phyloP scores from a whole-genome alignment of 192 early-diverging fungal species.

The Podochytrium sp. region DNA sequence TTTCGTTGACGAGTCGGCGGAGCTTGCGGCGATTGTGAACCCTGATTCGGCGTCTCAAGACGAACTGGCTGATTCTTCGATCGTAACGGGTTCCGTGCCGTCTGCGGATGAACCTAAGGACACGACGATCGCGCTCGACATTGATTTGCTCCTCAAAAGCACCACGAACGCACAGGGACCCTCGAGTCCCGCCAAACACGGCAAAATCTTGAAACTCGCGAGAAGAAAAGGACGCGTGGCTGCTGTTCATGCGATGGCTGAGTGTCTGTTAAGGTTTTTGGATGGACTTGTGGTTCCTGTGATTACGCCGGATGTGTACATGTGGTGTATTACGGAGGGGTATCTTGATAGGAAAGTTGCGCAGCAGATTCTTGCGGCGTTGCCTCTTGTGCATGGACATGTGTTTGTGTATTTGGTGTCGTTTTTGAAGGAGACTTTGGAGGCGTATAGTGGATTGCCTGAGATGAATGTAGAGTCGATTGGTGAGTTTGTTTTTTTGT shows the following conservation, averaged over 20 bases:
- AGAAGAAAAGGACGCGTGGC: constrained; percentile 37
- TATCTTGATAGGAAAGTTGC: constrained; percentile 36
- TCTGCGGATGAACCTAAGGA: background rate
- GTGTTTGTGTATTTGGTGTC: constrained; percentile 81
- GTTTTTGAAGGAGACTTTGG: constrained; percentile 73
- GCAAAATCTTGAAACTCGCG: constrained; percentile 8
- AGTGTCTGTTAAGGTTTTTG: constrained; percentile 72
- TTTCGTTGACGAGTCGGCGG: background rate
- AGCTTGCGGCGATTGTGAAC: constrained; percentile 24
- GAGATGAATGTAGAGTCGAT: constrained; percentile 39
- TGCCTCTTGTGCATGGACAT: constrained; percentile 73
- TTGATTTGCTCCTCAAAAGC: constrained; percentile 12
- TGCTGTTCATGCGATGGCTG: constrained; percentile 75
- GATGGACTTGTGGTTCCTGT: constrained; percentile 75
- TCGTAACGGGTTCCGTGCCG: background rate
- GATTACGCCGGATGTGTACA: constrained; percentile 67
- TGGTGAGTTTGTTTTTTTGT: constrained; percentile 43
- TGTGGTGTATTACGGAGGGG: constrained; percentile 65
- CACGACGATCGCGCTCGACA: background rate
- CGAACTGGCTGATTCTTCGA: background rate
- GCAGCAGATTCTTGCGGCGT: constrained; percentile 53
- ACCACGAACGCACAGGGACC: background rate
- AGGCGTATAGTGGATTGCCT: constrained; percentile 36
- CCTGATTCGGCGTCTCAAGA: constrained; percentile 20
- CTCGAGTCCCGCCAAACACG: background rate